Evolutionary conservation across 768 basidiomycete genomes (phyloP), one percentile per base, ranked within the genome.

Genomic region (Cyathus striatus): DNA sequence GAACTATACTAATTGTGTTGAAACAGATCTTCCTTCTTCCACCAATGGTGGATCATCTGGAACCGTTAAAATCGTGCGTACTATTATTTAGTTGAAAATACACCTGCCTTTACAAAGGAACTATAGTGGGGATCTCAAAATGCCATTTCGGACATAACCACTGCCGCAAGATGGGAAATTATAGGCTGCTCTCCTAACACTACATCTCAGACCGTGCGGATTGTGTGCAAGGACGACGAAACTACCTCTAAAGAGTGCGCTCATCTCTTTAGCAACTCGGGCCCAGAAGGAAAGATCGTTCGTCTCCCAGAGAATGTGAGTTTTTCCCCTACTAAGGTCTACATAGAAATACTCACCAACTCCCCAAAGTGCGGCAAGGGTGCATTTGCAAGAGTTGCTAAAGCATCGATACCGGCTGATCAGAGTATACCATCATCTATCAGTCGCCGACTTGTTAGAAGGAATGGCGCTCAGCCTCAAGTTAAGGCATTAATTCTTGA

Each of bases 91-190:
- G n/a, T n/a, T n/a, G n/a, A n/a, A n/a, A n/a, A n/a, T n/a, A n/a
- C n/a, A n/a, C n/a, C n/a, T n/a, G n/a, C n/a, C n/a, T n/a, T n/a
- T n/a, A n/a, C n/a, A n/a, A n/a, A n/a, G n/a, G n/a, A n/a, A n/a
- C n/a, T n/a, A 23, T 41, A 71, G 72, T 72, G 65, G 68, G 69
- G 68, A 3, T 43, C 63, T 7, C 25, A 50, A 1, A 52, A 50
- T 27, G 58, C 68, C 7, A 72, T 72, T 17, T 62, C 68, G 6
- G 71, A 73, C 43, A 65, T 73, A 27, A 71, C 72, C 2, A 46
- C 62, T n/a, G 72, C 73, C 4, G 76, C 70, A 16, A 76, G 76
- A 20, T 79, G 76, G 76, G 60, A 65, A 22, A 75, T 78, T 32
- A 49, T 77, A 17, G 65, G 61, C 27, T 79, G 78, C 51, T 58